A percentile compares a stretch with the other conserved stretches of the same genome.
Evolutionary conservation across 495 filamentous ascomycete species (phyloP).

Genomic region (Ascobolus immersus): DNA sequence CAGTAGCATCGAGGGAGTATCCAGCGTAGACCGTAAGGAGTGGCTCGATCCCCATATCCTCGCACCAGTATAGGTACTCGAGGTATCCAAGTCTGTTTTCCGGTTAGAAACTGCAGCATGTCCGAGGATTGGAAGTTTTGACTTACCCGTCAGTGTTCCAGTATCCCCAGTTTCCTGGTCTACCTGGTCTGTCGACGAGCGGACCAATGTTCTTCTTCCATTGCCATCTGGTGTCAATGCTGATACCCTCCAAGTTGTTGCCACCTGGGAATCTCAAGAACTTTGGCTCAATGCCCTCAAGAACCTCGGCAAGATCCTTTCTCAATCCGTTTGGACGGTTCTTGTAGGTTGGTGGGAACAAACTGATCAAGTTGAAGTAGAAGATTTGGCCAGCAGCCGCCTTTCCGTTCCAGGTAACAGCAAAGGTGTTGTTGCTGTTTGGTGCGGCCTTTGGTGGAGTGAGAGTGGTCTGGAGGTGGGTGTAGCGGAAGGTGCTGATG

Average conservation of each 20-base stretch:
- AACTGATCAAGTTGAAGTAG: conserved; percentile 36
- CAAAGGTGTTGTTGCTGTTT: conserved; percentile 40
- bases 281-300: conserved; percentile 27
- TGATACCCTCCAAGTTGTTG: conserved; percentile 38
- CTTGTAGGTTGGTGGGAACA: conserved; percentile 46
- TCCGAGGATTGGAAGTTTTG: too few species aligned
- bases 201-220: conserved; percentile 46
- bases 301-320: conserved; percentile 29
- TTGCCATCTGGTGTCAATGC: conserved; percentile 29
- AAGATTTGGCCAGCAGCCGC: conserved; percentile 23
- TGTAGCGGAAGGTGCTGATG: conserved; percentile 19
- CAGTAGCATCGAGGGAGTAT: conserved; percentile 31
- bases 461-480: conserved; percentile 24
- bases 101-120: conserved; percentile 6
- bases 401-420: conserved; percentile 29
- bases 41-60: conserved; percentile 33
- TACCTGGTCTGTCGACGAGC: conserved; percentile 34
- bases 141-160: conserved; percentile 17
- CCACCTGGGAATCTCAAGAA: conserved; percentile 42
- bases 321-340: conserved; percentile 35
- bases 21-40: conserved; percentile 34
- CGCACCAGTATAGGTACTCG: conserved; percentile 41
- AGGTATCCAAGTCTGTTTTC: conserved; percentile 30
- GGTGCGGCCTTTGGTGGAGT: conserved; percentile 21
- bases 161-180: conserved; percentile 35